A percentile compares a stretch with the other conserved stretches of the same genome.
These are phyloP conservation scores for Apiospora arundinis DNA, from an alignment of 2,329 filamentous ascomycete genomes.

Conservation along the genomic window DNA sequence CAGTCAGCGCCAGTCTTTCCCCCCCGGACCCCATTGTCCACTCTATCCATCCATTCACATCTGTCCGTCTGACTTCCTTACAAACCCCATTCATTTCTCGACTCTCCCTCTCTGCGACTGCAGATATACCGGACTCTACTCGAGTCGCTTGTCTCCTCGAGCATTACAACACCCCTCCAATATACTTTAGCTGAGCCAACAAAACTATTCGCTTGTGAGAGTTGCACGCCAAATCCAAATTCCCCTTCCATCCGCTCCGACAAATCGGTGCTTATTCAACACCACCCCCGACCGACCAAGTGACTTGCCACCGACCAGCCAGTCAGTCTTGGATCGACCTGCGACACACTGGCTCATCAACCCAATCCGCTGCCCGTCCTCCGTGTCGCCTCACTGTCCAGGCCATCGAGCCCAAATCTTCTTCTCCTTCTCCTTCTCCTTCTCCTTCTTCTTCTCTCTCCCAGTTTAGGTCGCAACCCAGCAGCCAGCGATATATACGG, in stretches of 20 bases:
- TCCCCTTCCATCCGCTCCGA: background rate
- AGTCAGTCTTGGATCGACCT: slow-evolving; percentile 4
- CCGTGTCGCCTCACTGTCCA: slow-evolving; percentile 7
- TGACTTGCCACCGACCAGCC: slow-evolving; percentile 9
- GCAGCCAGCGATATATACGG: slow-evolving; percentile 8
- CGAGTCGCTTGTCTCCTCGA: slow-evolving; percentile 7
- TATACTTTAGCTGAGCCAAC: slow-evolving; percentile 12
- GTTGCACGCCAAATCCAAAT: slow-evolving; percentile 11
- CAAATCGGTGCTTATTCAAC: slow-evolving; percentile 13
- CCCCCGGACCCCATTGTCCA: slow-evolving; percentile 1
- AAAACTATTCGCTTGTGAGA: slow-evolving; percentile 11
- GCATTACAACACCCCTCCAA: slow-evolving; percentile 1
- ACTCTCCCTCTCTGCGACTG: slow-evolving; percentile 14
- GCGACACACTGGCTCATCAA: slow-evolving; percentile 5
- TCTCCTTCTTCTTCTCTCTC: background rate
- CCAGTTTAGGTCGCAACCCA: background rate
- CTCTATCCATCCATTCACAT: slow-evolving; percentile 13
- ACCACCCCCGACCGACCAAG: slow-evolving; percentile 8
- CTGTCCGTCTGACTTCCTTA: slow-evolving; percentile 15
- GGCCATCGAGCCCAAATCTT: slow-evolving; percentile 1
- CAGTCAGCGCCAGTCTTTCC: slow-evolving; percentile 11
- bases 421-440: no score
- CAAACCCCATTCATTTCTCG: slow-evolving; percentile 18
- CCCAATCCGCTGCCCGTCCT: background rate
- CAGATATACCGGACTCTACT: slow-evolving; percentile 15